These are phyloP conservation scores for Globisporangium polare DNA, from an alignment of 352 stramenopile genomes.

Conservation along the genomic window DNA sequence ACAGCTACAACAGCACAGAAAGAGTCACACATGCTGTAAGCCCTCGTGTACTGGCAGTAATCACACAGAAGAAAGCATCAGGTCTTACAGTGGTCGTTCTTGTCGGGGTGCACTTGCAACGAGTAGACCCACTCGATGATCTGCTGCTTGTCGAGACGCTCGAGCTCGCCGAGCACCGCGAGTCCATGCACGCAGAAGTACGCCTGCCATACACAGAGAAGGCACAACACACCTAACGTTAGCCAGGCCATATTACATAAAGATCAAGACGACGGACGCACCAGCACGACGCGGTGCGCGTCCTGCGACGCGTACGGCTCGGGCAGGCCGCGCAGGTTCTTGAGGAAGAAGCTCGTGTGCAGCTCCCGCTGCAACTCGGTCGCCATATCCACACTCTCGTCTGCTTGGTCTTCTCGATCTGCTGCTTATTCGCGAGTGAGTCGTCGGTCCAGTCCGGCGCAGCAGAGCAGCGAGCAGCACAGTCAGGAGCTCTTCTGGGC, in stretches of 20 bases:
- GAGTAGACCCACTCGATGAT: conserved; percentile 88
- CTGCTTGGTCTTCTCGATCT: not conserved
- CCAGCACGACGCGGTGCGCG: conserved; percentile 73
- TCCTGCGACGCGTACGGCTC: conserved; percentile 76
- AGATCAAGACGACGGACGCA: conserved; percentile 18
- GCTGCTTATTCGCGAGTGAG: not conserved
- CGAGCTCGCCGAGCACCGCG: conserved; percentile 70
- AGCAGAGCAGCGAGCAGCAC: not conserved
- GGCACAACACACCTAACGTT: not conserved
- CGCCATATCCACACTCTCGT: not conserved
- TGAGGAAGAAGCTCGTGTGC: conserved; percentile 79
- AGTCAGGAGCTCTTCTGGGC: not conserved
- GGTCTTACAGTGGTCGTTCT: conserved; percentile 43
- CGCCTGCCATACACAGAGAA: conserved; percentile 23
- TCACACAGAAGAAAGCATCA: too few species aligned
- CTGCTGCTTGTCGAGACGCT: conserved; percentile 60
- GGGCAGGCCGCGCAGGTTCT: conserved; percentile 66
- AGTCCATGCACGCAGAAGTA: conserved; percentile 87
- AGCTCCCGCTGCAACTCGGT: conserved; percentile 51
- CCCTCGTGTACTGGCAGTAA: not conserved
- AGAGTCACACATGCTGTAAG: not conserved
- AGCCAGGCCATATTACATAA: not conserved
- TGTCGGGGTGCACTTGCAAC: conserved; percentile 74
- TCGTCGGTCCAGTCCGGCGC: not conserved
- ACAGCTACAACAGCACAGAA: conserved; percentile 24